These are phyloP conservation scores for Byssothecium circinans DNA, from an alignment of 2,329 filamentous ascomycete species.

Conservation along the genomic window DNA sequence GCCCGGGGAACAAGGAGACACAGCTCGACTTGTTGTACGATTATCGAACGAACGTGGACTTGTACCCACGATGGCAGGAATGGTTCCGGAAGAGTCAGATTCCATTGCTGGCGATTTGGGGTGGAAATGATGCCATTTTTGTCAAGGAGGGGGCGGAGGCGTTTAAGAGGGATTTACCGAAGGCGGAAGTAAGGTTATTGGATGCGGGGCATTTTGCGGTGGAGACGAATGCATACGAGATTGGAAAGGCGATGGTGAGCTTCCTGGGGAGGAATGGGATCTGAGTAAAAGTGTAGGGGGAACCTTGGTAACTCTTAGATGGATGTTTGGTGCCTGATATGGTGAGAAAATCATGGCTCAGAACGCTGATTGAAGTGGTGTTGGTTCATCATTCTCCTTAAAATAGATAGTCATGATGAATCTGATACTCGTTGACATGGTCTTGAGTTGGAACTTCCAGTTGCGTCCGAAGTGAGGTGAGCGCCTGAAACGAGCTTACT, in stretches of 20 bases:
- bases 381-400: no score
- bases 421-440: no score
- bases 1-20: conserved; percentile 54
- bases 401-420: no score
- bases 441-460: no score
- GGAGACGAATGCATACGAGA: conserved; percentile 40
- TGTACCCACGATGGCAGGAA: conserved; percentile 60
- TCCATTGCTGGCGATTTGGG: conserved; percentile 61
- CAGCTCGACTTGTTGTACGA: conserved; percentile 62
- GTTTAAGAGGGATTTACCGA: conserved; percentile 53
- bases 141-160: conserved; percentile 57
- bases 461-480: no score
- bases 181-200: conserved; percentile 53
- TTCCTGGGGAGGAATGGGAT: conserved; percentile 37
- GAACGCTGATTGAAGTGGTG: no score
- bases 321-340: no score
- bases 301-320: no score
- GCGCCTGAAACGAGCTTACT: no score
- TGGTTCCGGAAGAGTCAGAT: conserved; percentile 56
- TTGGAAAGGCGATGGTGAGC: conserved; percentile 40
- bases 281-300: no score
- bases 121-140: conserved; percentile 59
- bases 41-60: conserved; percentile 57
- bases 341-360: no score
- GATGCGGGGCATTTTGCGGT: conserved; percentile 61